Percentiles rank a stretch among this genome's conserved stretches.
phyloP scores from a whole-genome alignment of 495 filamentous ascomycete genomes.

The Paragyromitra xinjiangensis region DNA sequence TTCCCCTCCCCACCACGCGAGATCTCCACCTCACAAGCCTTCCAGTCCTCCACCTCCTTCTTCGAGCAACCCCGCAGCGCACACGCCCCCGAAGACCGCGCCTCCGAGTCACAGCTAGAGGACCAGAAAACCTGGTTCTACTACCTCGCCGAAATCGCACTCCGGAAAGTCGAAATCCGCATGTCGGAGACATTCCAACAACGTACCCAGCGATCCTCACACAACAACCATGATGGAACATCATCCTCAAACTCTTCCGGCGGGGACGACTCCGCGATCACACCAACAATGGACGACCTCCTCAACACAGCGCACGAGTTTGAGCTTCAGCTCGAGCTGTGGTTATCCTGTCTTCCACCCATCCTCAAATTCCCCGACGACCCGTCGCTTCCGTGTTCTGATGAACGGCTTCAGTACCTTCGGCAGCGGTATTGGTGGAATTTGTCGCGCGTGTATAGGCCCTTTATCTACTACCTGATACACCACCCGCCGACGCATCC shows the following conservation, averaged over 20 bases:
- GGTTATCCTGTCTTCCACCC: slow-evolving; percentile 46
- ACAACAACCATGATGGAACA: slow-evolving; percentile 26
- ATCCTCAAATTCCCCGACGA: slow-evolving; percentile 47
- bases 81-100: slow-evolving; percentile 37
- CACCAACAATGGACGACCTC: slow-evolving; percentile 45
- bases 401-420: slow-evolving; percentile 52
- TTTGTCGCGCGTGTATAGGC: slow-evolving; percentile 46
- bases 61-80: slow-evolving; percentile 52
- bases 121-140: slow-evolving; percentile 58
- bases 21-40: slow-evolving; percentile 48
- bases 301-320: slow-evolving; percentile 50
- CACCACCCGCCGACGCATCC: slow-evolving; percentile 31
- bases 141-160: slow-evolving; percentile 59
- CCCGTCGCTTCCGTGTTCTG: slow-evolving; percentile 33
- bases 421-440: slow-evolving; percentile 52
- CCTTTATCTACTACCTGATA: slow-evolving; percentile 54
- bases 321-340: slow-evolving; percentile 50
- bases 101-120: slow-evolving; percentile 40
- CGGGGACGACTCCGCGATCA: slow-evolving; percentile 1
- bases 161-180: slow-evolving; percentile 54
- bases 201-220: slow-evolving; percentile 25
- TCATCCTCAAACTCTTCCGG: slow-evolving; percentile 33
- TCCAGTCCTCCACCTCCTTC: slow-evolving; percentile 50
- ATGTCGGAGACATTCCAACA: slow-evolving; percentile 42
- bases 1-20: slow-evolving; percentile 56